Evolutionary conservation across 1,284 basidiomycete genomes (phyloP), one percentile per base, ranked within the genome.

Genomic region (Bjerkandera adusta): DNA sequence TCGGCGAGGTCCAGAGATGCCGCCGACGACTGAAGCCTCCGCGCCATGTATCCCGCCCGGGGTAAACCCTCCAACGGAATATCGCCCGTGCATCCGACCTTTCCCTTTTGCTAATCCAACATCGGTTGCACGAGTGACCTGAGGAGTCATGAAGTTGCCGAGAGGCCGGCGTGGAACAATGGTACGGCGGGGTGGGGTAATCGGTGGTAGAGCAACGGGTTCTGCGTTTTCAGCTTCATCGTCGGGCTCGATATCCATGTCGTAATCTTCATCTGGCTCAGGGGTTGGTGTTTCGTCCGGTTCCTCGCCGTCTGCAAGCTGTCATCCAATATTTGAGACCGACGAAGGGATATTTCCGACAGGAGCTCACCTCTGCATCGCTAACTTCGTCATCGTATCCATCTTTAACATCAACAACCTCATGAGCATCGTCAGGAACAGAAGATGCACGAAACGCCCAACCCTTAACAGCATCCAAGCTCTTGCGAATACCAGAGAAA

Each of bases 91-190:
- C 1, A 24, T 37, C 5, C 33, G 15, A 16, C 48, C 16, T 24
- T 46, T 49, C 10, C 15, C 25, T 25, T 26, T 26, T 26, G 12
- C 39, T 0, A 46, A 36, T 12, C 45, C 60, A 40, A 51, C 45
- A 43, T 27, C 22, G 16, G 30, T 41, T 11, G 30, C 40, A 13
- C 59, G 51, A 5, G 56, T 50, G 7, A 58, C 55, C 49, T 71
- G 79, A 0, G 80, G 80, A 1, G 79, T 81, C 75, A 78, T 77
- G 63, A 83, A 83, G 3, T 67, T 63, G 12, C 73, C 64, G 12
- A 66, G 54, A 22, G 49, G 56, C 45, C 36, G 43, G 46, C 30
- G 43, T 16, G 35, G 55, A 34, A 33, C 55, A 22, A 27, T 54
- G 26, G 43, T 51, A 10, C 39, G 24, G 12, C 40, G 48, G n/a